A percentile compares a stretch with the other conserved stretches of the same genome.
phyloP scores from a whole-genome alignment of 192 early-diverging fungal species.

The Polychytrium aggregatum region DNA sequence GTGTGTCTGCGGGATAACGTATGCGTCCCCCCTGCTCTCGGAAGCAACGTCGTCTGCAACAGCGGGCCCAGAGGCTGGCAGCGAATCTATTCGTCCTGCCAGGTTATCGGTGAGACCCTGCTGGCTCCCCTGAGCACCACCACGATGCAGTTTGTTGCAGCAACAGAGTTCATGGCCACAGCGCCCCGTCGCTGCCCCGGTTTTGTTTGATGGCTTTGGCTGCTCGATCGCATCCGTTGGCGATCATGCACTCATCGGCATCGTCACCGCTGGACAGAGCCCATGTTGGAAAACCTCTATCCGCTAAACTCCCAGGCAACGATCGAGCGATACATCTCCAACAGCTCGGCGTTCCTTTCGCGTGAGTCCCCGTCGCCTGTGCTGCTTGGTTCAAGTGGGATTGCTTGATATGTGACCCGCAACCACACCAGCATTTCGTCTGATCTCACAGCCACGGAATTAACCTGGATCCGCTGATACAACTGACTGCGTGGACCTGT shows the following conservation, averaged over 20 bases:
- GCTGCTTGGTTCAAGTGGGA: too few relatives aligned
- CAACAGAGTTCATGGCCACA: background rate
- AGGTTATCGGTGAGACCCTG: slow-evolving; percentile 13
- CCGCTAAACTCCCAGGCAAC: slow-evolving; percentile 23
- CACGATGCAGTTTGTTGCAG: background rate
- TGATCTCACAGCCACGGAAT: too few relatives aligned
- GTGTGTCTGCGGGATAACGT: too few relatives aligned
- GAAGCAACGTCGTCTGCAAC: slow-evolving; percentile 29
- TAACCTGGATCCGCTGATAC: background rate
- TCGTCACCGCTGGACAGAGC: slow-evolving; percentile 6
- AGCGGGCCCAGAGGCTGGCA: slow-evolving; percentile 31
- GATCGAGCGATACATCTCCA: slow-evolving; percentile 17
- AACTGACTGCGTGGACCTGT: background rate
- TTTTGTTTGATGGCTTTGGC: background rate
- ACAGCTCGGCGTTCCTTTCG: slow-evolving; percentile 17
- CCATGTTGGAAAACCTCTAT: slow-evolving; percentile 25
- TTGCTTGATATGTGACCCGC: too few relatives aligned
- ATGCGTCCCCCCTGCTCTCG: too few relatives aligned
- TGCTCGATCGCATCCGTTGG: too few relatives aligned
- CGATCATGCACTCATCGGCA: too few relatives aligned
- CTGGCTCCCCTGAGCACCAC: background rate
- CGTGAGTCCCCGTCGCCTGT: too few relatives aligned
- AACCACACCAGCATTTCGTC: too few relatives aligned
- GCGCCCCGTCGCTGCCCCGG: background rate
- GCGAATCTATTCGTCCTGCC: slow-evolving; percentile 22